Conservation (phyloP, 768 basidiomycete genomes). For the Termitomyces sp. region DNA sequence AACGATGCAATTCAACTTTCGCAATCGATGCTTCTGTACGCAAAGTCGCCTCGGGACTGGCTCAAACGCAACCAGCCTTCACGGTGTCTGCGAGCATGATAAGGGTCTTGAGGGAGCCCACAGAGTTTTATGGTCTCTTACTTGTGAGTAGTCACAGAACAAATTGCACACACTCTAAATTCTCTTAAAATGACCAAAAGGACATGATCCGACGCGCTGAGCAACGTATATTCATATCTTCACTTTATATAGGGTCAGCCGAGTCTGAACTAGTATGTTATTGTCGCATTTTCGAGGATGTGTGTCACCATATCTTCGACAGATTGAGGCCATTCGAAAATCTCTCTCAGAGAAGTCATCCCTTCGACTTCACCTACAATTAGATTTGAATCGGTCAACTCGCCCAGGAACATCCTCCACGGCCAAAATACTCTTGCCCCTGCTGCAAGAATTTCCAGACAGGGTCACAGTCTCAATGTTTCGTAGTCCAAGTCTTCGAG, state of each 20-base stretch:
- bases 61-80: constrained; percentile 43
- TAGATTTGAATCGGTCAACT: constrained; percentile 79
- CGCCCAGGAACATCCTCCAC: constrained; percentile 70
- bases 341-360: constrained; percentile 54
- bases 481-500: constrained; percentile 79
- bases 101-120: constrained; percentile 49
- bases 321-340: constrained; percentile 66
- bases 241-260: constrained; percentile 79
- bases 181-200: constrained; percentile 33
- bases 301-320: not conserved
- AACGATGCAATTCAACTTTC: constrained; percentile 20
- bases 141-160: constrained; percentile 32
- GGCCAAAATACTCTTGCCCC: constrained; percentile 61
- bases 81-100: constrained; percentile 40
- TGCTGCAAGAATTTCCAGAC: constrained; percentile 65
- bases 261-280: constrained; percentile 71
- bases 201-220: constrained; percentile 75
- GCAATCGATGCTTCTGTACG: constrained; percentile 29
- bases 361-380: constrained; percentile 64
- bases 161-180: not conserved
- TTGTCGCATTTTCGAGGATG: not conserved
- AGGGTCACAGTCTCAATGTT: constrained; percentile 80
- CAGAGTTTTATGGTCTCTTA: constrained; percentile 50
- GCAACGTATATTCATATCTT: constrained; percentile 81
- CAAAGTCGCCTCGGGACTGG: constrained; percentile 30